Conservation (phyloP, 176 grass and related monocot species). For the Alloteropsis semialata region DNA sequence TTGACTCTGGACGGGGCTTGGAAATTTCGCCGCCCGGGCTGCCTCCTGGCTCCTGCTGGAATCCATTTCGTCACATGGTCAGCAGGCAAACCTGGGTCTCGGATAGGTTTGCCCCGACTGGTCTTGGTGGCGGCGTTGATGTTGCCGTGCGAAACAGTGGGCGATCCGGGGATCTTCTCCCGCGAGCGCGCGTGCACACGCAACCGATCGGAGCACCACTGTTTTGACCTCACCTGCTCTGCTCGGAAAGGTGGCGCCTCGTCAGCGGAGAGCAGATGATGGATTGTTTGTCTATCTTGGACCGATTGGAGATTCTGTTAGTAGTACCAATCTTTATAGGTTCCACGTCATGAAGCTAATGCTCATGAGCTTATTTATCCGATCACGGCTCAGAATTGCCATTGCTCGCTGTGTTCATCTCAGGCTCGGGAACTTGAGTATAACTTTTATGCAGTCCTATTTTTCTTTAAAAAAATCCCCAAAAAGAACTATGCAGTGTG, state of each 20-base stretch:
- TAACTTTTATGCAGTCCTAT: neutral
- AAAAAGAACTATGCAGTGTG: too few relatives aligned
- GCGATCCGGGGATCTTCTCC: neutral
- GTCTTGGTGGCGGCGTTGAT: neutral
- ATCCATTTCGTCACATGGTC: slow-evolving; percentile 30
- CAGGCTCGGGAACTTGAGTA: neutral
- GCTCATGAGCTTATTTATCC: too few relatives aligned
- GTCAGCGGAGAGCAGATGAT: neutral
- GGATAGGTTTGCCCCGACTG: neutral
- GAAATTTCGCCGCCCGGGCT: slow-evolving; percentile 8
- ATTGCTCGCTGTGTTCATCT: neutral
- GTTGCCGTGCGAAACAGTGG: slow-evolving; percentile 6
- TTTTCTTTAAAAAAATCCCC: too few relatives aligned
- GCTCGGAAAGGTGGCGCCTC: neutral
- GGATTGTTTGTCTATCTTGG: neutral
- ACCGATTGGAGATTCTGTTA: neutral
- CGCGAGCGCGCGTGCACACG: neutral
- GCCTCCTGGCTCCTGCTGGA: neutral
- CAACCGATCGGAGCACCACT: neutral
- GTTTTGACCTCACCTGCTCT: neutral
- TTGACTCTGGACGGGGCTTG: neutral
- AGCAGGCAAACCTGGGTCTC: neutral
- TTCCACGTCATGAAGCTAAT: neutral
- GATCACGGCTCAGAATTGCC: neutral
- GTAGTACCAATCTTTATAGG: neutral